Evolutionary conservation across 2,329 filamentous ascomycete genomes (phyloP), one percentile per base, ranked within the genome.

Genomic region (Stachybotrys chartarum): DNA sequence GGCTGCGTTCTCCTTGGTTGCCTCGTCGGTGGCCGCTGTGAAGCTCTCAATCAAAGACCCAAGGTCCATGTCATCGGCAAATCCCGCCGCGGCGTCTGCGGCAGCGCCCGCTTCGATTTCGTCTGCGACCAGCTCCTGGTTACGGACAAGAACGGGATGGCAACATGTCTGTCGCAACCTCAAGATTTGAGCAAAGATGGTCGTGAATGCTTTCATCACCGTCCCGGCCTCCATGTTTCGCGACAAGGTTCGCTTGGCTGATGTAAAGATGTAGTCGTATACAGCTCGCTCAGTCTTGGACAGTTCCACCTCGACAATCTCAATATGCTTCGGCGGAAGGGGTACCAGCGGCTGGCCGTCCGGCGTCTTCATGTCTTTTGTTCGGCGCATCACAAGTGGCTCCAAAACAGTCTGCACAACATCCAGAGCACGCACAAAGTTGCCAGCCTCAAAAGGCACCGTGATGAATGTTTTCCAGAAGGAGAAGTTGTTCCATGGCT

Each of bases 381-480:
- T 99, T 58, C 94, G 83, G 49, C 94, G 84, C 70, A 99, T 85
- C 8, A 99, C 94, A n/a, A 99, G 75, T 7, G 94, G 94, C 67
- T 99, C 94, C 6, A 99, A 75, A 0, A 99, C 93, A 0, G 93
- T 99, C 68, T 99, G 94, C 1, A 99, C 94, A 2, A 99, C 94
- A 67, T 97, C 94, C 7, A 99, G 78, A 1, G 94, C 94, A 5
- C 92, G 86, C 62, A 97, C 84, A 67, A 96, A 97, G 59, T 99
- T 89, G 61, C 94, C 94, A 0, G 91, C 93, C 70, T 99, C 94
- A 60, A 99, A 99, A 0, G 94, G 94, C 1, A 96, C 87, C 0
- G 94, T 99, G 66, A 99, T 97, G 69, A 99, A 99, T 0, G 94
- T 97, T 68, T 92, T 92, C 94, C 94, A 99, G 73, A 96, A 99